phyloP scores from a whole-genome alignment of 225 moss, liverwort and hornwort species.

The Lunularia cruciata region DNA sequence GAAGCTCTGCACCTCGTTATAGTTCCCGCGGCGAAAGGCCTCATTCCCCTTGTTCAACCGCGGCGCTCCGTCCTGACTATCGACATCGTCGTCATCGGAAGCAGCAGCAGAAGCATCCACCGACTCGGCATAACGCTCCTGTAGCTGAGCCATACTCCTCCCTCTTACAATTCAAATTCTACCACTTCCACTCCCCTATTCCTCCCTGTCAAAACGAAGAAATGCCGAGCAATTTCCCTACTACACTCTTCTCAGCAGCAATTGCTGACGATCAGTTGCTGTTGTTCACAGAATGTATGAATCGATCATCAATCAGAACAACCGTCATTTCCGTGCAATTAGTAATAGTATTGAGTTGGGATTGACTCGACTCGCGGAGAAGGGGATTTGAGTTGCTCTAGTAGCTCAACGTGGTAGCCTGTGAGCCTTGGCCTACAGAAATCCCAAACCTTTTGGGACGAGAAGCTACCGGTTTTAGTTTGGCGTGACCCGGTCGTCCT shows the following conservation, averaged over 20 bases:
- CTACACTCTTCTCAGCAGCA: not conserved
- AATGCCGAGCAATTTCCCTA: not conserved
- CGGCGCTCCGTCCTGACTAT: slow-evolving; percentile 28
- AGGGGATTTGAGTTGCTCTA: not conserved
- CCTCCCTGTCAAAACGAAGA: not conserved
- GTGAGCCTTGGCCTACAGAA: not conserved
- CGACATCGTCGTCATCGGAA: slow-evolving; percentile 24
- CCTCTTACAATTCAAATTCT: no score
- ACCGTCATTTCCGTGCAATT: no score
- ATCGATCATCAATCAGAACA: no score
- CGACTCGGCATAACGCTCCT: not conserved
- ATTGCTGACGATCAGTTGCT: no score
- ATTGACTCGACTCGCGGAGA: not conserved
- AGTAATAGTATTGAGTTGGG: no score
- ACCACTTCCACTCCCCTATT: not conserved
- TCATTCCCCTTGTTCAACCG: slow-evolving; percentile 49
- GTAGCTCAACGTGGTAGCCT: slow-evolving; percentile 3
- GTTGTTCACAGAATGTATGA: no score
- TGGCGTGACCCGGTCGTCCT: no score
- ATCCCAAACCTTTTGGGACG: no score
- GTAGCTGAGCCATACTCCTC: slow-evolving; percentile 5
- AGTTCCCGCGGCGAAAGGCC: slow-evolving; percentile 62
- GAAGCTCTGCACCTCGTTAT: slow-evolving; percentile 53
- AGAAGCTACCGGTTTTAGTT: no score
- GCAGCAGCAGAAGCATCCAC: no score